Conservation (phyloP, 495 filamentous ascomycete genomes). For the Talaromyces nanjingensis region DNA sequence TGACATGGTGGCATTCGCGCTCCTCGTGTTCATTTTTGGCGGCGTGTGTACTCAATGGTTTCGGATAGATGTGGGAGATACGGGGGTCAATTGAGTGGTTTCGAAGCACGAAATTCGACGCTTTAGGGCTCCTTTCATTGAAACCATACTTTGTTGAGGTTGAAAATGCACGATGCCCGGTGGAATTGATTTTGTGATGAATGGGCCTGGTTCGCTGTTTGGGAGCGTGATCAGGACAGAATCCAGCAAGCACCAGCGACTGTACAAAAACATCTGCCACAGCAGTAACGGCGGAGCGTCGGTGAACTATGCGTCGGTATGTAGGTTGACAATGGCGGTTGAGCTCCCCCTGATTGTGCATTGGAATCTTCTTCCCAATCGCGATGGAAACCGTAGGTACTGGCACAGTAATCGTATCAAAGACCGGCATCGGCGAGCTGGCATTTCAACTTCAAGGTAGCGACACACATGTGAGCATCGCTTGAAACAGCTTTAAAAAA, state of each 20-base stretch:
- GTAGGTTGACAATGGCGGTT: constrained; percentile 23
- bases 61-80: background rate
- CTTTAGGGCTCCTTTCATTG: background rate
- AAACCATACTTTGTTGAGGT: background rate
- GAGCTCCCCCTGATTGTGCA: constrained; percentile 25
- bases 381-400: constrained; percentile 33
- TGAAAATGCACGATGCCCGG: background rate
- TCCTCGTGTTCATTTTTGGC: background rate
- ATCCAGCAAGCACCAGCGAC: constrained; percentile 56
- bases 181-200: background rate
- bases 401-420: constrained; percentile 46
- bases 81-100: background rate
- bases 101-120: background rate
- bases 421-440: constrained; percentile 57
- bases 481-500: constrained; percentile 4
- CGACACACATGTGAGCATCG: constrained; percentile 28
- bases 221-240: constrained; percentile 51
- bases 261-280: constrained; percentile 53
- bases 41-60: constrained; percentile 4
- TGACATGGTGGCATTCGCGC: background rate
- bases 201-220: constrained; percentile 12
- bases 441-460: constrained; percentile 51
- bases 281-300: constrained; percentile 34
- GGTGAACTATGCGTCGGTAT: constrained; percentile 32
- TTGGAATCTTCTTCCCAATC: constrained; percentile 23